A percentile compares a stretch with the other conserved stretches of the same genome.
These are phyloP conservation scores for Eucalyptus pauciflora DNA, from an alignment of 345 rosid species.

Conservation along the genomic window DNA sequence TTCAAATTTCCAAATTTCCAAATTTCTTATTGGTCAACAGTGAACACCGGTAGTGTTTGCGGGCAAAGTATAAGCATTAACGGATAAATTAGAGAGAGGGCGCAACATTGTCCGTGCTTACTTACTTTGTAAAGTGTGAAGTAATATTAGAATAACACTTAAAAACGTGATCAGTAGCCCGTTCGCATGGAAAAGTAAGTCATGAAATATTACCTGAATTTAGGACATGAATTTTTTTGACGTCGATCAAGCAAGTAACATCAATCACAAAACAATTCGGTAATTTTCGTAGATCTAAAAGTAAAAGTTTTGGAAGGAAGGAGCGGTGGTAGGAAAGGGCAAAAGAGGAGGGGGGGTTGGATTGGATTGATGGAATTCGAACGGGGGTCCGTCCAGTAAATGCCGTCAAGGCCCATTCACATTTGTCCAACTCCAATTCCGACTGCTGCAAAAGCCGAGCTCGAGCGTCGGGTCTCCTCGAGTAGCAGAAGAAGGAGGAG, in stretches of 20 bases:
- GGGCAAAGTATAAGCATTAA: not conserved
- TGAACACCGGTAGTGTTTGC: too few relatives aligned
- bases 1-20: too few relatives aligned
- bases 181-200: not conserved
- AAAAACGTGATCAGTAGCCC: not conserved
- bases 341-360: too few relatives aligned
- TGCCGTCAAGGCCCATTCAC: not conserved
- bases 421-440: not conserved
- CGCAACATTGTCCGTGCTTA: not conserved
- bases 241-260: not conserved
- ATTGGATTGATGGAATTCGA: not conserved
- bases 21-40: not conserved
- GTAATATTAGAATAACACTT: not conserved
- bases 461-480: not conserved
- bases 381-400: not conserved
- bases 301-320: too few relatives aligned
- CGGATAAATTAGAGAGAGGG: not conserved
- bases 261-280: not conserved
- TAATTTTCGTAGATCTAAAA: not conserved
- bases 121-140: not conserved
- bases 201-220: not conserved
- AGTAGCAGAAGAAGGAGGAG: rapidly evolving
- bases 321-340: not conserved
- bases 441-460: not conserved
- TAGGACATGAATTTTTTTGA: not conserved